Evolutionary conservation across 495 filamentous ascomycete species (phyloP), one percentile per base, ranked within the genome.

Genomic region (Penicillium ucsense): DNA sequence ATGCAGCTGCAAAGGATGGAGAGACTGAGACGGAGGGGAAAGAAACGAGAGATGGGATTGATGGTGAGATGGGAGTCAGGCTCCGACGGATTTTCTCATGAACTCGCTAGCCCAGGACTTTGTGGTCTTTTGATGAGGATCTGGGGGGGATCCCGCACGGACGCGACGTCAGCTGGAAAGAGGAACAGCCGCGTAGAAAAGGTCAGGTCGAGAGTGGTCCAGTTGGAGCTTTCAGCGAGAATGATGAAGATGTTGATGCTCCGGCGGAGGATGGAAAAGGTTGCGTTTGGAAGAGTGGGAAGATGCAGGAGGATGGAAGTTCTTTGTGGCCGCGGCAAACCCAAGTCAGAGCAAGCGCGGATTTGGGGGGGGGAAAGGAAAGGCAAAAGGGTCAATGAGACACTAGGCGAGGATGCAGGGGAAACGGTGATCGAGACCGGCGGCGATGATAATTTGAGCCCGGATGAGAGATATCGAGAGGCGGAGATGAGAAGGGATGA

Each of bases 261-360:
- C 57, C 44, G 41, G 55, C 51, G 52, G 38, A 41, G 39, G 59
- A 62, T 62, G 54, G 43, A 48, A 20, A 20, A 20, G 20, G 20
- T 20, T 53, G 39, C 51, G 53, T 50, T 63, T 61, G 51, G 59
- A 59, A 20, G 20, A 55, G 57, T 65, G 61, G 54, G 55, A 53
- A 53, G 57, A 52, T 61, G 56, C 59, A 57, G 51, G 54, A 50
- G 47, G 20, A 20, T 20, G 55, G 43, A 51, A 52, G 56, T 57
- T 54, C 51, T 55, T 60, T 52, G 50, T 57, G 50, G 47, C 54
- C 54, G 57, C 50, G 52, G 53, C 49, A 55, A 20, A 50, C 47
- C 56, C 53, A 61, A 55, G 57, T 20, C 55, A 62, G 59, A 62
- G 57, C 60, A 62, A 60, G 59, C 59, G 59, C 59, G 57, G 52